A percentile compares a stretch with the other conserved stretches of the same genome.
Evolutionary conservation across 176 grass and related monocot genomes (phyloP).

Genomic region (Oryza coarctata): DNA sequence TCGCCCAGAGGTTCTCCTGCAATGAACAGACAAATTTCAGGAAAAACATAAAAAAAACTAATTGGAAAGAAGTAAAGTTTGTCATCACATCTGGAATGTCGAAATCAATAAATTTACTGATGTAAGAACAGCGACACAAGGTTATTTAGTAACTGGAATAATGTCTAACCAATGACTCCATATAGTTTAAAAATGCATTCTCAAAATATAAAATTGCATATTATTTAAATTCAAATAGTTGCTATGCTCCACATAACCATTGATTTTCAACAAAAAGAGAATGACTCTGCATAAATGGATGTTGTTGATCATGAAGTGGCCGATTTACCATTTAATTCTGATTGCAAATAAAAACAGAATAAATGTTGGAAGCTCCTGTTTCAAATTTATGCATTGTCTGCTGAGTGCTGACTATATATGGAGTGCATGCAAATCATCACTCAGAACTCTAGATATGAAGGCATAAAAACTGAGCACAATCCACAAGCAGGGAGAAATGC

Average conservation of each 20-base stretch:
- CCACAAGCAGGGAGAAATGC: background rate
- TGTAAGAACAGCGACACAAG: constrained; percentile 4
- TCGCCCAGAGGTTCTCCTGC: constrained; percentile 54
- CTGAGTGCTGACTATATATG: background rate
- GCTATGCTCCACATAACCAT: too few relatives aligned
- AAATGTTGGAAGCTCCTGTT: background rate
- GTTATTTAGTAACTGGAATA: background rate
- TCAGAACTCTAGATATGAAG: background rate
- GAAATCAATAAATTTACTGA: background rate
- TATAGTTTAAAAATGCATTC: background rate
- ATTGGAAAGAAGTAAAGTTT: too few relatives aligned
- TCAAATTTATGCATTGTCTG: background rate
- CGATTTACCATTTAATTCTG: background rate
- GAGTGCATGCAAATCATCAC: constrained; percentile 11
- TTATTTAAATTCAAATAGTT: too few relatives aligned
- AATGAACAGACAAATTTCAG: constrained; percentile 9
- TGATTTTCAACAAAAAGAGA: too few relatives aligned
- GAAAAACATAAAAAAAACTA: background rate
- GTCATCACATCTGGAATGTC: background rate
- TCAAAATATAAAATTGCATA: too few relatives aligned
- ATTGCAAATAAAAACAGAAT: background rate
- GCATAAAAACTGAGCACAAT: constrained; percentile 8
- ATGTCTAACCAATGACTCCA: background rate
- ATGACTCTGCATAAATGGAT: background rate
- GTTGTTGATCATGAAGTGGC: background rate